Conservation (phyloP, 2,329 filamentous ascomycete species). For the Amylocarpus encephaloides region DNA sequence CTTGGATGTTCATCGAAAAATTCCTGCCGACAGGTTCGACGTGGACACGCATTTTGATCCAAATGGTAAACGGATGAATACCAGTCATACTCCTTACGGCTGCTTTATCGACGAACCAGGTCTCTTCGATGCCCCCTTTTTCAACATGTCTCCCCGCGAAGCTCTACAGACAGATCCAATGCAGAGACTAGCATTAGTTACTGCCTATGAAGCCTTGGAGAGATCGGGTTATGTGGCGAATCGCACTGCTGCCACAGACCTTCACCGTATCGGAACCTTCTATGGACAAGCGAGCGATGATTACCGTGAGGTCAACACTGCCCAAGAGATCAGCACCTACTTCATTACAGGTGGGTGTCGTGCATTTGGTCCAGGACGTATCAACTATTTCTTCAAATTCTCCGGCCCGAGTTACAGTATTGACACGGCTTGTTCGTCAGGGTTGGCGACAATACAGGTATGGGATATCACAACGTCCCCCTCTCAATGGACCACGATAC, state of each 20-base stretch:
- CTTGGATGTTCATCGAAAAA: slow-evolving; percentile 17
- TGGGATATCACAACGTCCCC: slow-evolving; percentile 2
- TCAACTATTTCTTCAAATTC: slow-evolving; percentile 37
- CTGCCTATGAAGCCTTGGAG: background rate
- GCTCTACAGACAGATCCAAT: slow-evolving; percentile 73
- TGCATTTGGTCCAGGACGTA: slow-evolving; percentile 25
- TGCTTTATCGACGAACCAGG: slow-evolving; percentile 65
- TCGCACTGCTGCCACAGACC: background rate
- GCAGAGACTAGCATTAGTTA: slow-evolving; percentile 55
- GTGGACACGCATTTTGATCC: slow-evolving; percentile 65
- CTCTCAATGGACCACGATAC: no score
- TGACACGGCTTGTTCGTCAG: slow-evolving; percentile 35
- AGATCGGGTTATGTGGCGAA: background rate
- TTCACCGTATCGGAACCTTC: background rate
- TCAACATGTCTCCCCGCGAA: slow-evolving; percentile 78
- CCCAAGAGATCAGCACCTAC: background rate
- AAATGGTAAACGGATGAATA: slow-evolving; percentile 67
- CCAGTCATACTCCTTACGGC: slow-evolving; percentile 66
- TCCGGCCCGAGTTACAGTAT: slow-evolving; percentile 33
- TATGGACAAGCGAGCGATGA: background rate
- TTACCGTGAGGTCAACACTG: background rate
- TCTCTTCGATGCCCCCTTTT: slow-evolving; percentile 71
- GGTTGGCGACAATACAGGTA: slow-evolving; percentile 28
- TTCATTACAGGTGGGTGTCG: background rate
- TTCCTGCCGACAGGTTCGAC: slow-evolving; percentile 63